These are phyloP conservation scores for Lepidopterella palustris DNA, from an alignment of 495 filamentous ascomycete species.

Conservation along the genomic window DNA sequence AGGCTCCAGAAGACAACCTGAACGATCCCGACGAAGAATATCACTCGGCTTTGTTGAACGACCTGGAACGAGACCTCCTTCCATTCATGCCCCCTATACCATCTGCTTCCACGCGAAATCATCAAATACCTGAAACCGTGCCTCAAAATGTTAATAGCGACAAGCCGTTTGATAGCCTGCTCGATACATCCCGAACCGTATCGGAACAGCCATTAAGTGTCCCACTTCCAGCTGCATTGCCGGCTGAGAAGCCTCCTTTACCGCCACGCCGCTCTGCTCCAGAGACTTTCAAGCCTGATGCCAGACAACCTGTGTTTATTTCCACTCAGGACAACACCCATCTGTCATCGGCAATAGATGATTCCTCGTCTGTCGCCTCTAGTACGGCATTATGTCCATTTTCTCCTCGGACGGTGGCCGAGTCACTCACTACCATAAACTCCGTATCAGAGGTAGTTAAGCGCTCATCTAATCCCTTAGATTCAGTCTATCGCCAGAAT, in stretches of 20 bases:
- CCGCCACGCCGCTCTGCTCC: constrained; percentile 6
- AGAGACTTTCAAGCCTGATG: neutral
- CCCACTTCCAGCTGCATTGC: neutral
- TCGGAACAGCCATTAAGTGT: no score
- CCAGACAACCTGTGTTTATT: neutral
- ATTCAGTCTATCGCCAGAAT: neutral
- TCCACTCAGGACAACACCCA: neutral
- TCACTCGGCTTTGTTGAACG: constrained; percentile 12
- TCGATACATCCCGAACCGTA: neutral
- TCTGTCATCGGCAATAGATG: neutral
- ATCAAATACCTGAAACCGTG: neutral
- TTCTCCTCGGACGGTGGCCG: neutral
- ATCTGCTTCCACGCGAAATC: neutral
- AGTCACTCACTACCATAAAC: neutral
- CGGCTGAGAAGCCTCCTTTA: constrained; percentile 12
- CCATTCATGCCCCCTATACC: constrained; percentile 19
- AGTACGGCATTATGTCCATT: no score
- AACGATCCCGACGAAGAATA: no score
- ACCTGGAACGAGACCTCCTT: constrained; percentile 8
- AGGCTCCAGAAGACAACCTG: neutral
- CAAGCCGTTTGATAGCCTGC: neutral
- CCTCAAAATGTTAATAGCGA: neutral
- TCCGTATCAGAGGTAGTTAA: neutral
- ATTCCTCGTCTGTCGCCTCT: neutral
- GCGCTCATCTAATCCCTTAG: neutral